These are phyloP conservation scores for Cicer judaicum DNA, from an alignment of 306 rosid genomes.

Conservation along the genomic window DNA sequence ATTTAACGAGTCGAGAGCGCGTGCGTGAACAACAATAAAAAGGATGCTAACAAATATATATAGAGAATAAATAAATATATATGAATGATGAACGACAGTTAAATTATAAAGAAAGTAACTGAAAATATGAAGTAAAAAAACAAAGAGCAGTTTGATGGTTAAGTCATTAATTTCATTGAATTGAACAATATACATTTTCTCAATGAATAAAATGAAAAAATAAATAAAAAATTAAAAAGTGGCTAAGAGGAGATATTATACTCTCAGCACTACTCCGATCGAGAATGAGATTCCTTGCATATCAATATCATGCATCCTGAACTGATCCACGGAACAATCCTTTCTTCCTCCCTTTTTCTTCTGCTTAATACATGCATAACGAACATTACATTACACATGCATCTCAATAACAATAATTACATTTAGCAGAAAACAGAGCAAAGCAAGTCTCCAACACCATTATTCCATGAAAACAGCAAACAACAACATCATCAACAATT, in stretches of 20 bases:
- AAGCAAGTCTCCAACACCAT: not conserved
- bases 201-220: not conserved
- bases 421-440: not conserved
- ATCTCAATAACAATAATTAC: not conserved
- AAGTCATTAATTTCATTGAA: conserved; percentile 13
- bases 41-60: no score
- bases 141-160: not conserved
- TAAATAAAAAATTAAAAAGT: not conserved
- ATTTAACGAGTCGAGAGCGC: no score
- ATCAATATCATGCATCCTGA: not conserved
- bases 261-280: not conserved
- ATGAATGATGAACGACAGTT: not conserved
- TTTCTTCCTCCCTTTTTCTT: not conserved
- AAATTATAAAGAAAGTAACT: not conserved
- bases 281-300: not conserved
- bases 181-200: conserved; percentile 1
- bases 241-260: conserved; percentile 7
- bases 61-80: no score
- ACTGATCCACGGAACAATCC: not conserved
- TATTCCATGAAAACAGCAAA: not conserved
- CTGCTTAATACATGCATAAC: not conserved
- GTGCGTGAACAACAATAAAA: no score
- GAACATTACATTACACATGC: not conserved
- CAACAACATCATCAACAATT: not conserved
- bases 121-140: not conserved